A percentile compares a stretch with the other conserved stretches of the same genome.
These are phyloP conservation scores for Russula vinacea DNA, from an alignment of 768 basidiomycete species.

Conservation along the genomic window DNA sequence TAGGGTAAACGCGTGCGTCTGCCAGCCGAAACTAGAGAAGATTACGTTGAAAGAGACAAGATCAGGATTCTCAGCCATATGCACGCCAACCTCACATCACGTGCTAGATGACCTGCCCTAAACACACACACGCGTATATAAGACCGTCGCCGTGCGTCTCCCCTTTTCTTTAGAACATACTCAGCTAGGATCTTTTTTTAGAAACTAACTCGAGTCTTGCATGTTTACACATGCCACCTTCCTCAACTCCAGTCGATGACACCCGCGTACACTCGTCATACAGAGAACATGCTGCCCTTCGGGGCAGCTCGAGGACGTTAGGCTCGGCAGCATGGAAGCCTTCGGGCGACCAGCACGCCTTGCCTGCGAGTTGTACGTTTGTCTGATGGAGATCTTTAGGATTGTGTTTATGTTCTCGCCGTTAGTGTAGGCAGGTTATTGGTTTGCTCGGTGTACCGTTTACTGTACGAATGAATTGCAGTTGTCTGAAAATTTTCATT, in stretches of 20 bases:
- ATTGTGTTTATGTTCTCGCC: background rate
- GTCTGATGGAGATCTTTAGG: constrained; percentile 42
- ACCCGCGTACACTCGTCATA: constrained; percentile 39
- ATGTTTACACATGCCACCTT: constrained; percentile 46
- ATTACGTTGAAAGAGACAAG: too few relatives aligned
- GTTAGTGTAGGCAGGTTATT: background rate
- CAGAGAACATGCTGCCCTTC: constrained; percentile 40
- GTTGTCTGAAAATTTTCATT: background rate
- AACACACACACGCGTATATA: constrained; percentile 15
- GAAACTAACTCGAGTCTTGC: constrained; percentile 47
- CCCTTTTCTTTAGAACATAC: constrained; percentile 42
- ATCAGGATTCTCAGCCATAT: too few relatives aligned
- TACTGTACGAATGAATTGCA: background rate
- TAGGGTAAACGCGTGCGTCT: too few relatives aligned
- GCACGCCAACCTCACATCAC: background rate
- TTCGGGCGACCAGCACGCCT: constrained; percentile 32
- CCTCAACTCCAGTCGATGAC: constrained; percentile 44
- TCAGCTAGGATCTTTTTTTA: constrained; percentile 43
- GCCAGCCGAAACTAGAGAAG: too few relatives aligned
- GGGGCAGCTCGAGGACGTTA: constrained; percentile 41
- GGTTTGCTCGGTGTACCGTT: background rate
- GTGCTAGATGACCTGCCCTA: constrained; percentile 23
- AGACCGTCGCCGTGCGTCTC: background rate
- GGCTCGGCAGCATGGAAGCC: constrained; percentile 32
- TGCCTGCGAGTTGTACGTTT: constrained; percentile 42